Percentiles rank a stretch among this genome's conserved stretches.
These are phyloP conservation scores for Debaryomyces singareniensis DNA, from an alignment of 1,139 yeast genomes.

Conservation along the genomic window DNA sequence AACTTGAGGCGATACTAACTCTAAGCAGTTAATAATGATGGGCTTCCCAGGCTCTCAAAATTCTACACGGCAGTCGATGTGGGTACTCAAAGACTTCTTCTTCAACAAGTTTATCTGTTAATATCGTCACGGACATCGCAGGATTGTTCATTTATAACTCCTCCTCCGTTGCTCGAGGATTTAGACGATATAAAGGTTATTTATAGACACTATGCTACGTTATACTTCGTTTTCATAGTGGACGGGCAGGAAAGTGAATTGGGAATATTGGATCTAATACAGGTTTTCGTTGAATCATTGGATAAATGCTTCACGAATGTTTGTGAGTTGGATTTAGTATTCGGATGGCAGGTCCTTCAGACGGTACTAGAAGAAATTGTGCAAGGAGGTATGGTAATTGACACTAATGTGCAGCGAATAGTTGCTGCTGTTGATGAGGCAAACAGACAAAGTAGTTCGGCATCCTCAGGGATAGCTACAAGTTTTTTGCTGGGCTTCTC, in stretches of 20 bases:
- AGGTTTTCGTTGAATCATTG: constrained; percentile 91
- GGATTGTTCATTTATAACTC: constrained; percentile 77
- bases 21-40: constrained; percentile 72
- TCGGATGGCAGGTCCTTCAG: constrained; percentile 95
- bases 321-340: constrained; percentile 90
- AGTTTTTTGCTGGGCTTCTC: constrained; percentile 39
- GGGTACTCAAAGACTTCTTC: constrained; percentile 63
- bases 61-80: constrained; percentile 89
- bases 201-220: constrained; percentile 89
- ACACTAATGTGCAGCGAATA: constrained; percentile 75
- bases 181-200: constrained; percentile 81
- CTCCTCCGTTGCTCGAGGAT: constrained; percentile 69
- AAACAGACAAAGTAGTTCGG: constrained; percentile 36
- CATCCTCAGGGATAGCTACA: constrained; percentile 10
- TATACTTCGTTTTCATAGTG: constrained; percentile 89
- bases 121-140: constrained; percentile 62
- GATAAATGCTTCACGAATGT: constrained; percentile 92
- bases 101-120: constrained; percentile 69
- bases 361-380: constrained; percentile 88
- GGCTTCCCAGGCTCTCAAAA: constrained; percentile 86
- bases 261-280: constrained; percentile 89
- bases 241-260: constrained; percentile 94
- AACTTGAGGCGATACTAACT: constrained; percentile 13
- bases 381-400: constrained; percentile 99
- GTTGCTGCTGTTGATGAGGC: constrained; percentile 75